Conservation (phyloP, 192 early-diverging fungal genomes). For the Podila horticola region DNA sequence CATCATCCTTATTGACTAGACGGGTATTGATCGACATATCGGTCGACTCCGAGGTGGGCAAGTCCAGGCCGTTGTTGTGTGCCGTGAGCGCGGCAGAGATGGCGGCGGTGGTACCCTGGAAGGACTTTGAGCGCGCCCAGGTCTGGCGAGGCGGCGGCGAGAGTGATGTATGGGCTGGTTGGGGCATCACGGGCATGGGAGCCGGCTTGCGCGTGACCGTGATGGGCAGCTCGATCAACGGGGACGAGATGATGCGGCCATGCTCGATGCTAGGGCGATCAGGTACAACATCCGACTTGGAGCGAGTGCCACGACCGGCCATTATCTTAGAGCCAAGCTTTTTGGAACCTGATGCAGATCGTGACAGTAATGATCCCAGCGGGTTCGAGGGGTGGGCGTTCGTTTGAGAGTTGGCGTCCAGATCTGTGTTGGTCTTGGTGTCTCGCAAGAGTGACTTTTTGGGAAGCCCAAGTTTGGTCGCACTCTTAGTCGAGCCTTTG, state of each 20-base stretch:
- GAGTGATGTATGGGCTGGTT: background rate
- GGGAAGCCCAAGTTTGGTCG: background rate
- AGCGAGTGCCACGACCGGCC: background rate
- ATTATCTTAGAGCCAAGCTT: background rate
- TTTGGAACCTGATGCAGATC: background rate
- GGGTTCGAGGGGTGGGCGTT: background rate
- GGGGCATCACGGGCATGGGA: background rate
- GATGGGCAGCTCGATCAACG: background rate
- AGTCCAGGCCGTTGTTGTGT: background rate
- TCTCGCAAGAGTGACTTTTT: background rate
- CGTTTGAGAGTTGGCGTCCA: background rate
- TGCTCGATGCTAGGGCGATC: background rate
- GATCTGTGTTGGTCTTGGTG: background rate
- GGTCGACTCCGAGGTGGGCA: too few relatives aligned
- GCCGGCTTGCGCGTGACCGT: background rate
- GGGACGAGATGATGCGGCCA: background rate
- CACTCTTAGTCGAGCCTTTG: background rate
- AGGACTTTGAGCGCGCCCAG: background rate
- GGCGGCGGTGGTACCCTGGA: background rate
- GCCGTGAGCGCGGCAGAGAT: background rate
- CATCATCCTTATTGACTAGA: background rate
- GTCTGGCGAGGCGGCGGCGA: slow-evolving; percentile 5
- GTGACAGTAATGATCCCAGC: background rate
- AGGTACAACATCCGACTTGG: background rate
- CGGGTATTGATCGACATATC: background rate